Evolutionary conservation across 1,284 basidiomycete species (phyloP).

Genomic region (Ganoderma lucidum): DNA sequence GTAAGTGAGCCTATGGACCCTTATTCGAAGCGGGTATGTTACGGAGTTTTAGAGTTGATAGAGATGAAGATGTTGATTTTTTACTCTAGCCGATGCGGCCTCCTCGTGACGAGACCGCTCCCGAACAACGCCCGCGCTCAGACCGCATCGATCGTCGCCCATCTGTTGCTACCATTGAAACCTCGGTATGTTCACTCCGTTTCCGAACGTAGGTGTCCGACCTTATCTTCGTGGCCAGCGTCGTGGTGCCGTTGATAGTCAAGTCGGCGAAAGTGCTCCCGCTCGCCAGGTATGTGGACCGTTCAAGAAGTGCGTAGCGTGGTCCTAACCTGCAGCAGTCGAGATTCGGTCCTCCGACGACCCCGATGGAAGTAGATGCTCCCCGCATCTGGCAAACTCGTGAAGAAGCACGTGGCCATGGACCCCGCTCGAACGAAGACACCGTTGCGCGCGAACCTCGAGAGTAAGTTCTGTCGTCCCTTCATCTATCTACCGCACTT

Average conservation of each 20-base stretch:
- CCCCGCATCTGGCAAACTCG: constrained; percentile 10
- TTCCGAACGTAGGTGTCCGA: neutral
- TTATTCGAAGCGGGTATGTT: constrained; percentile 22
- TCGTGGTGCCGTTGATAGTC: constrained; percentile 10
- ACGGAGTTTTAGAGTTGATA: neutral
- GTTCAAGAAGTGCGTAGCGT: neutral
- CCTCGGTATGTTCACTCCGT: constrained; percentile 18
- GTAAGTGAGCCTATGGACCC: constrained; percentile 6
- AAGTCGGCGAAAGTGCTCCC: constrained; percentile 11
- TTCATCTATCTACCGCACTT: neutral
- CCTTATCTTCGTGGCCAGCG: constrained; percentile 11
- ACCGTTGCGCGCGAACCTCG: constrained; percentile 1
- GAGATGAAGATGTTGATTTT: neutral
- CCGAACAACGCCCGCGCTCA: constrained; percentile 11
- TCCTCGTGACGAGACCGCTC: constrained; percentile 7
- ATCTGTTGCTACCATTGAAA: constrained; percentile 18
- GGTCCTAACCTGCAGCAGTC: neutral
- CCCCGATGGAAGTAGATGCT: neutral
- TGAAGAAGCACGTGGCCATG: constrained; percentile 3
- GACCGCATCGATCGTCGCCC: constrained; percentile 23
- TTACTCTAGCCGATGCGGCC: neutral
- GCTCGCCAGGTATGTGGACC: constrained; percentile 7
- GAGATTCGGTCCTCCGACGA: constrained; percentile 12
- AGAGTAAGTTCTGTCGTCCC: constrained; percentile 12
- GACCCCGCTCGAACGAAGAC: constrained; percentile 6